These are phyloP conservation scores for Acidiella bohemica DNA, from an alignment of 495 filamentous ascomycete species.

Conservation along the genomic window DNA sequence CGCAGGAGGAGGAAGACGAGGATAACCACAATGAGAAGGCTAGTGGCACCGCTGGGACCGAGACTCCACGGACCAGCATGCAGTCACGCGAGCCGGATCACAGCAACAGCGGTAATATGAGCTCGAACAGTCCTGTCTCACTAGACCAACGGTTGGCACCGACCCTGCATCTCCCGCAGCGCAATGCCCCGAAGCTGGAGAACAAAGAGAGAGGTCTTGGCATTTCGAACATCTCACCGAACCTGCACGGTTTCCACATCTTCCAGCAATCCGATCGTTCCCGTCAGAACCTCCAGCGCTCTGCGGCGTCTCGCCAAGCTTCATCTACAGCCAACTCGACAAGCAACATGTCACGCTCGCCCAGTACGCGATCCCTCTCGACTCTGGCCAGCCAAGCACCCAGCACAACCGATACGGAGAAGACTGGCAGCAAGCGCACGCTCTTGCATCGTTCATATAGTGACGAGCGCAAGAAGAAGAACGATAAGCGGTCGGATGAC, in stretches of 20 bases:
- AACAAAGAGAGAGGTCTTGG: slow-evolving; percentile 19
- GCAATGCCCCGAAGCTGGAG: slow-evolving; percentile 22
- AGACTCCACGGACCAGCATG: slow-evolving; percentile 1
- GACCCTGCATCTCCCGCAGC: slow-evolving; percentile 53
- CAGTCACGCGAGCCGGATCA: slow-evolving; percentile 28
- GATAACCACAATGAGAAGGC: slow-evolving; percentile 25
- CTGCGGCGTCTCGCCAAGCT: slow-evolving; percentile 5
- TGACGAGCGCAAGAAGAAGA: slow-evolving; percentile 37
- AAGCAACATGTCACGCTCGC: slow-evolving; percentile 26
- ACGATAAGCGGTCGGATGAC: slow-evolving; percentile 57
- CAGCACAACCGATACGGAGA: slow-evolving; percentile 31
- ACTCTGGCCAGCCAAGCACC: slow-evolving; percentile 26
- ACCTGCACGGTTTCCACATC: slow-evolving; percentile 2
- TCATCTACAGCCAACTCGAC: slow-evolving; percentile 9
- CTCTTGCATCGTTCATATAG: slow-evolving; percentile 35
- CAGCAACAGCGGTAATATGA: not conserved
- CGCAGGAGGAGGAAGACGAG: slow-evolving; percentile 49
- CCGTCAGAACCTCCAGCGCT: not conserved
- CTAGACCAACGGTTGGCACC: slow-evolving; percentile 67
- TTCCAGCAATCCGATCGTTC: slow-evolving; percentile 18
- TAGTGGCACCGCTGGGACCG: not conserved
- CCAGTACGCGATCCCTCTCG: slow-evolving; percentile 35
- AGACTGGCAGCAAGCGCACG: slow-evolving; percentile 37
- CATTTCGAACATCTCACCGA: slow-evolving; percentile 17
- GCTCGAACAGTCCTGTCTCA: slow-evolving; percentile 43